Conservation (phyloP, 208 protist species). For the Balamuthia mandrillaris region DNA sequence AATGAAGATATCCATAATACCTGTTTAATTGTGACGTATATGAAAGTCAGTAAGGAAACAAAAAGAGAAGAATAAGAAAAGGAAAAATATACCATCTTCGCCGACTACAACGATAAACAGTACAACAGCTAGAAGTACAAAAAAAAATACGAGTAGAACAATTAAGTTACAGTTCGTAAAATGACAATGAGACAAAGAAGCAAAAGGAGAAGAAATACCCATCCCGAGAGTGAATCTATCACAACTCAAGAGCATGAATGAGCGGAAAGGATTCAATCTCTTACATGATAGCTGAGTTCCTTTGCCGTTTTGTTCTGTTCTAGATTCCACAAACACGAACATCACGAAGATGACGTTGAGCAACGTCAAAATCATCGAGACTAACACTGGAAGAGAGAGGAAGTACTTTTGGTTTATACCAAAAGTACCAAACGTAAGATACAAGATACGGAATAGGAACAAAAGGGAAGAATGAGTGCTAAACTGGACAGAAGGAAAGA, state of each 20-base stretch:
- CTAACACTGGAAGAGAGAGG: background rate
- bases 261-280: background rate
- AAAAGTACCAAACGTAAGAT: too few species aligned
- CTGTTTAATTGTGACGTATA: background rate
- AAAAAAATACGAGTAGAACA: background rate
- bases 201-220: background rate
- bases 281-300: background rate
- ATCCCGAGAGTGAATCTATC: background rate
- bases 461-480: too few species aligned
- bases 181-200: background rate
- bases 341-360: background rate
- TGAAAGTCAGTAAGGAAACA: background rate
- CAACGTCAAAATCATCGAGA: background rate
- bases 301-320: background rate
- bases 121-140: background rate
- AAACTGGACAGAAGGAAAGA: too few species aligned
- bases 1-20: background rate
- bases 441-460: too few species aligned
- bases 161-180: background rate
- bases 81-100: background rate
- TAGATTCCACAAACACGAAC: constrained; percentile 17
- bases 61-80: background rate
- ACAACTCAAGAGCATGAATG: background rate
- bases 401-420: too few species aligned
- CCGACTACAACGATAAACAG: background rate